phyloP scores from a whole-genome alignment of 163 green algal species.

The Volvox carteri region DNA sequence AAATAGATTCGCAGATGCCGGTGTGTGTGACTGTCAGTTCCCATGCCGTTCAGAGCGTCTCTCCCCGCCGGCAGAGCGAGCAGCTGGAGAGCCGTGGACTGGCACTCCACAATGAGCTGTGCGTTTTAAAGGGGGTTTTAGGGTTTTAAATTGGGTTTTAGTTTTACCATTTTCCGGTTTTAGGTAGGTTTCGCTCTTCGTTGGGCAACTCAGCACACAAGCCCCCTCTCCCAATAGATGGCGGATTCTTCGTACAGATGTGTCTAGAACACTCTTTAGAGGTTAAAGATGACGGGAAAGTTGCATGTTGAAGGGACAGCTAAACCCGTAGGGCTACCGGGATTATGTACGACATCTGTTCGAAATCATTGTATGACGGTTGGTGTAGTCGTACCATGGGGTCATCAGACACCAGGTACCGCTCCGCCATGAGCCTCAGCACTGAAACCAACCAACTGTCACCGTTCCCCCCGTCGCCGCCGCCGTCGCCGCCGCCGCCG shows the following conservation, averaged over 20 bases:
- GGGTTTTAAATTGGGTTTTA: neutral
- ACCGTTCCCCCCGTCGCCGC: neutral
- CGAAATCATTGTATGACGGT: neutral
- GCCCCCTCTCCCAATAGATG: too few species aligned
- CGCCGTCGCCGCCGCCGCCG: neutral
- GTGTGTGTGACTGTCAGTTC: neutral
- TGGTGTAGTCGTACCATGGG: neutral
- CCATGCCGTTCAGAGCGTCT: constrained; percentile 16
- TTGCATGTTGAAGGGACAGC: too few species aligned
- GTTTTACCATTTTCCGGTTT: too few species aligned
- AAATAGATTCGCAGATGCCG: constrained; percentile 26
- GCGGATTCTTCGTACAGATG: too few species aligned
- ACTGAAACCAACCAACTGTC: constrained; percentile 19
- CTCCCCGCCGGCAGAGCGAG: constrained; percentile 44
- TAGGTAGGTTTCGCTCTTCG: too few species aligned
- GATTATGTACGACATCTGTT: too few species aligned
- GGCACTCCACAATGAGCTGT: constrained; percentile 49
- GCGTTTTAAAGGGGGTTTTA: neutral
- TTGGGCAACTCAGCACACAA: too few species aligned
- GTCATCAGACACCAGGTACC: constrained; percentile 40
- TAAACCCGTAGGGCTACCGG: too few species aligned
- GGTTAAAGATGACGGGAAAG: too few species aligned
- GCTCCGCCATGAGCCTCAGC: constrained; percentile 38
- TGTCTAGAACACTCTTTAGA: too few species aligned
- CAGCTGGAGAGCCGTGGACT: constrained; percentile 32